Evolutionary conservation across 1,139 yeast genomes (phyloP), one percentile per base, ranked within the genome.

Genomic region (Saccharomyces uvarum): DNA sequence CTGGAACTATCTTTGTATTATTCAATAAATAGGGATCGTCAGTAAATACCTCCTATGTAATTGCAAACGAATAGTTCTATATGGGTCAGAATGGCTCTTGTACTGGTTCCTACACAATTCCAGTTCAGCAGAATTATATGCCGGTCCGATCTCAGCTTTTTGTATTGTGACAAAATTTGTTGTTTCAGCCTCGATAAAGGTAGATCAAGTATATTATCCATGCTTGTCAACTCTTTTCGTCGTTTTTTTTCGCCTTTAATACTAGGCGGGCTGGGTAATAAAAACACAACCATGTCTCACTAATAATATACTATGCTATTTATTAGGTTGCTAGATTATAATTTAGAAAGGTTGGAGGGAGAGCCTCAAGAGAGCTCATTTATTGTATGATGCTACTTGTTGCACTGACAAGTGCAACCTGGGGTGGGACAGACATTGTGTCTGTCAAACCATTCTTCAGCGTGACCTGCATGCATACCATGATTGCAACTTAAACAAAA

Each of bases 361-460:
- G 26, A 38, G 19, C 26, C 9, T 8, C 24, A 16, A 38, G 41
- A 32, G 44, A 16, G 16, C 13, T 38, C 5, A 19, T 2, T 38
- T 38, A 5, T 38, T 38, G 44, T 38, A 19, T 13, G 11, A 9
- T 16, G 13, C 55, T 65, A 70, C 33, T 63, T 67, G 53, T 71
- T 87, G 68, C 98, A 91, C 52, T 82, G 75, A 67, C 98, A 93
- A 51, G 78, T 77, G 64, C 98, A 93, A 53, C 90, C 96, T 0
- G 98, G 97, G 2, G 91, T 96, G 0, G 99, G 97, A 67, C 99
- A 93, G 2, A 88, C 81, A 55, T 80, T 81, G 64, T 91, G 96
- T 68, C 84, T 85, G 19, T 85, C 79, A 67, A 93, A 93, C 98
- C 98, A 93, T 65, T 89, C 96, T 61, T 87, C 90, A 0, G 98